Conservation (phyloP, 257 asterid genomes). For the Verbena officinalis region DNA sequence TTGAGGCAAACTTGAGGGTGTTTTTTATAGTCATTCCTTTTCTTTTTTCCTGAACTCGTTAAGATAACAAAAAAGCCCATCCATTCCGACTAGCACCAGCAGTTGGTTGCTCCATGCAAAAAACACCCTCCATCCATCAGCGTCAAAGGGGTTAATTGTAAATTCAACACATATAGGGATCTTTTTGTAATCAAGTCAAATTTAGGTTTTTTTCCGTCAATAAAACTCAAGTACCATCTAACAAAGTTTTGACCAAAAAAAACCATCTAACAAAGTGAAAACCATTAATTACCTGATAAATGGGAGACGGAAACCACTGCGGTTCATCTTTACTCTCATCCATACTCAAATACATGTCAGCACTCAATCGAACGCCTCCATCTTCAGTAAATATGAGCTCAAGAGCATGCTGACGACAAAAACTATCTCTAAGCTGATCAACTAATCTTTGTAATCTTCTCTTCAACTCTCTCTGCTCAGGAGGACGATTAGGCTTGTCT, state of each 20-base stretch:
- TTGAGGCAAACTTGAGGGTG: too few species aligned
- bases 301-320: constrained; percentile 93
- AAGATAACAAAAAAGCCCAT: too few species aligned
- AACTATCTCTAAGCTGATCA: constrained; percentile 87
- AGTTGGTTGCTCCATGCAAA: too few species aligned
- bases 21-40: too few species aligned
- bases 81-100: too few species aligned
- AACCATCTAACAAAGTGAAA: background rate
- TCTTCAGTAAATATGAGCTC: constrained; percentile 84
- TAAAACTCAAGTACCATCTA: background rate
- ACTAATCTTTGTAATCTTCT: constrained; percentile 69
- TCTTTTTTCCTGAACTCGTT: too few species aligned
- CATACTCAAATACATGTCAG: constrained; percentile 76
- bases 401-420: constrained; percentile 88
- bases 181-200: too few species aligned
- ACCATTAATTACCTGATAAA: constrained; percentile 63
- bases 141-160: too few species aligned
- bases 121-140: too few species aligned
- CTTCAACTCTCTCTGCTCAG: constrained; percentile 83
- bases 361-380: constrained; percentile 73
- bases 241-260: too few species aligned
- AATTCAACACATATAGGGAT: too few species aligned
- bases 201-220: too few species aligned
- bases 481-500: constrained; percentile 52
- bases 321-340: constrained; percentile 62